Conservation (phyloP, 2,329 filamentous ascomycete species). For the Elsinoe perseae region DNA sequence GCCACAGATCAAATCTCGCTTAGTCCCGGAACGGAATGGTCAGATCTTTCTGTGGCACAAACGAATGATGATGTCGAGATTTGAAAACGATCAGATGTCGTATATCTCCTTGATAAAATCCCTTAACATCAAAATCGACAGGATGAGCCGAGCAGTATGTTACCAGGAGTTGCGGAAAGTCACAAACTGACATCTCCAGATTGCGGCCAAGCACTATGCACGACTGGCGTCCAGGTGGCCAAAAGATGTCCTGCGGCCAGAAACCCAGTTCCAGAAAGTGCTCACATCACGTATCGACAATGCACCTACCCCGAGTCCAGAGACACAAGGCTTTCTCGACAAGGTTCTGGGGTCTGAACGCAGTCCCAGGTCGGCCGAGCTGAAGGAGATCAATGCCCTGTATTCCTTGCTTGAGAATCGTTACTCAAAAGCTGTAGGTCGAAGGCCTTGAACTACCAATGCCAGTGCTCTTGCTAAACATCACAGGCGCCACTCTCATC, state of each 20-base stretch:
- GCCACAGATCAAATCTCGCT: constrained; percentile 7
- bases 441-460: background rate
- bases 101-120: constrained; percentile 3
- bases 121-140: background rate
- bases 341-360: constrained; percentile 12
- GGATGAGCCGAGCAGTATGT: constrained; percentile 8
- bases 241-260: constrained; percentile 42
- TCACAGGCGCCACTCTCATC: constrained; percentile 42
- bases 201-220: constrained; percentile 41
- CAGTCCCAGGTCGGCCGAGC: constrained; percentile 27
- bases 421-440: constrained; percentile 39
- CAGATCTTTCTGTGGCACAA: constrained; percentile 8
- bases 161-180: background rate
- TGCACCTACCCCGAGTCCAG: constrained; percentile 21
- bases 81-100: constrained; percentile 11
- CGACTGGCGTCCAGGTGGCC: constrained; percentile 45
- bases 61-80: constrained; percentile 8
- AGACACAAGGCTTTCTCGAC: constrained; percentile 15
- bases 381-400: constrained; percentile 49
- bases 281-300: constrained; percentile 36
- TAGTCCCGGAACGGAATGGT: background rate
- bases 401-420: constrained; percentile 54
- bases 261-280: constrained; percentile 38
- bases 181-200: constrained; percentile 17
- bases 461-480: background rate